These are phyloP conservation scores for Prunus armeniaca DNA, from an alignment of 306 rosid genomes.

Conservation along the genomic window DNA sequence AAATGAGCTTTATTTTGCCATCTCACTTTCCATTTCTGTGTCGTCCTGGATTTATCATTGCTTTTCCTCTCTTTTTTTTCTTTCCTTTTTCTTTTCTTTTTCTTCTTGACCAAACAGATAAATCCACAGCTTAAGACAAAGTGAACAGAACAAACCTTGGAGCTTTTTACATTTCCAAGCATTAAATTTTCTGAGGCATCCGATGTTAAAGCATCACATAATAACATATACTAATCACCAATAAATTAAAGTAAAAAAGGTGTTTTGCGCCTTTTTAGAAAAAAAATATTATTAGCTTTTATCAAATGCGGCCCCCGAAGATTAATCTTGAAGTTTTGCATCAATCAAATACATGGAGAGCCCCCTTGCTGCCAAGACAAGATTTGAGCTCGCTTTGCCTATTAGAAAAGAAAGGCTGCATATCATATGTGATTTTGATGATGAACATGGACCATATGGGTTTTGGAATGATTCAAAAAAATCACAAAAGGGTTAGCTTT, in stretches of 20 bases:
- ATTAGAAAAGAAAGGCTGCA: not conserved
- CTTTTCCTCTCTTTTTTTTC: not conserved
- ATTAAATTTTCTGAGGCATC: conserved; percentile 2
- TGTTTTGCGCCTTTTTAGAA: not conserved
- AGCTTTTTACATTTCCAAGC: conserved; percentile 18
- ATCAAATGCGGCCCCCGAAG: not conserved
- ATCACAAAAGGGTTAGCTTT: not conserved
- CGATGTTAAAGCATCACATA: not conserved
- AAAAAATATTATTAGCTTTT: not conserved
- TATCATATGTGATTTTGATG: not conserved
- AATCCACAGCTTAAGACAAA: not conserved
- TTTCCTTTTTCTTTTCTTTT: not conserved
- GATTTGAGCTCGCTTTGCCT: not conserved
- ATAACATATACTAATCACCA: not conserved
- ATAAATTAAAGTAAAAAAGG: not conserved
- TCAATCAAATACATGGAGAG: too few species aligned
- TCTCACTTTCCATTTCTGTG: not conserved
- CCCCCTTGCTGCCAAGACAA: not conserved
- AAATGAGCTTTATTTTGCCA: not conserved
- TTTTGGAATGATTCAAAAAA: conserved; percentile 3
- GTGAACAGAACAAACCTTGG: not conserved
- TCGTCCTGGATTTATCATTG: not conserved
- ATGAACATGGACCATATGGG: not conserved
- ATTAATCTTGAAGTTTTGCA: not conserved
- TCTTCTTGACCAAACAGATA: not conserved